A percentile compares a stretch with the other conserved stretches of the same genome.
phyloP scores from a whole-genome alignment of 805 yeast species.

The Brettanomyces naardenensis region DNA sequence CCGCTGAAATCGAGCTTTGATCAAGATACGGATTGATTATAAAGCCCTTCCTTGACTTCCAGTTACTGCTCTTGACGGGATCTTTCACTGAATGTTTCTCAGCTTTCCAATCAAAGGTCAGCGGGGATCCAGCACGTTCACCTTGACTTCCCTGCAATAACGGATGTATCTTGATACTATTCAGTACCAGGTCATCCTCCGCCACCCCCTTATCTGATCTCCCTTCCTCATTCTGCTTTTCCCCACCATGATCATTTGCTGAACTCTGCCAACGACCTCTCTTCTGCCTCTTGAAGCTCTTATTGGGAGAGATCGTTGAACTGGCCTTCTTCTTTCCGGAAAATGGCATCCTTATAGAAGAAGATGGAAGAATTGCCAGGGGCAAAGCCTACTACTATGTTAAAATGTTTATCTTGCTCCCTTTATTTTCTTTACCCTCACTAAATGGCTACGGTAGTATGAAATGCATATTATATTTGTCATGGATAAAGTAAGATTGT shows the following conservation, averaged over 20 bases:
- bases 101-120: background rate
- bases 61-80: constrained; percentile 14
- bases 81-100: constrained; percentile 9
- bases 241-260: background rate
- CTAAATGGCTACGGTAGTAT: too few relatives aligned
- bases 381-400: too few relatives aligned
- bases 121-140: background rate
- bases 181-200: constrained; percentile 9
- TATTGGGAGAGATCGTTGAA: too few relatives aligned
- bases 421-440: too few relatives aligned
- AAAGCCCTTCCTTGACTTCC: constrained; percentile 21
- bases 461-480: too few relatives aligned
- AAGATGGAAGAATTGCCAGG: too few relatives aligned
- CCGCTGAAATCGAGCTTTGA: constrained; percentile 19
- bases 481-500: too few relatives aligned
- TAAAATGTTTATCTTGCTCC: too few relatives aligned
- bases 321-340: too few relatives aligned
- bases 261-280: too few relatives aligned
- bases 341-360: too few relatives aligned
- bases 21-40: constrained; percentile 27
- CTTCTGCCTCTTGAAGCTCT: background rate
- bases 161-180: constrained; percentile 24
- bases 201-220: background rate
- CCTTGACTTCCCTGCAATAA: constrained; percentile 11
- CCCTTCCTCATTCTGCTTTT: background rate